These are phyloP conservation scores for Tetracentron sinense DNA, from an alignment of 164 flowering plant species.

Conservation along the genomic window DNA sequence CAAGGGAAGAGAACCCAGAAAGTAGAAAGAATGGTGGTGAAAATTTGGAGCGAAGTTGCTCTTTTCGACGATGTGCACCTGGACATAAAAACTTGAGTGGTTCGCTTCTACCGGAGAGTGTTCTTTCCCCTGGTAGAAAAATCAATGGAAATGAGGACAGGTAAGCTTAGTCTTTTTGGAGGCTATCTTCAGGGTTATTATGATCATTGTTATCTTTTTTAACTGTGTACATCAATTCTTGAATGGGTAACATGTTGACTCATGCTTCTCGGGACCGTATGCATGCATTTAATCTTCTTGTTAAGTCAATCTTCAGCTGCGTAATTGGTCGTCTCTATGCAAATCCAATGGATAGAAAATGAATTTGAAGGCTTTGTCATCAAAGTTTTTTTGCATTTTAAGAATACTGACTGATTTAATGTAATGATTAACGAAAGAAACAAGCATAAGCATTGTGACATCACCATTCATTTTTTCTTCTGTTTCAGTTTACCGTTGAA, in stretches of 20 bases:
- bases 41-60: constrained; percentile 35
- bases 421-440: background rate
- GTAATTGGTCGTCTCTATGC: background rate
- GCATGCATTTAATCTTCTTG: background rate
- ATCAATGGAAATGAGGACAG: constrained; percentile 50
- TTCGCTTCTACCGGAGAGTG: constrained; percentile 60
- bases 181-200: background rate
- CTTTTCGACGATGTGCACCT: constrained; percentile 34
- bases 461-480: background rate
- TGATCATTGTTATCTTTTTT: too few species aligned
- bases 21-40: constrained; percentile 37
- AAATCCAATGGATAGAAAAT: background rate
- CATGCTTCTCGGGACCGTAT: background rate
- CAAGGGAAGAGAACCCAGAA: constrained; percentile 30
- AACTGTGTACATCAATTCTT: background rate
- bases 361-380: background rate
- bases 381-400: background rate
- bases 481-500: too few species aligned
- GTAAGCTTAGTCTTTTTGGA: constrained; percentile 25
- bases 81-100: constrained; percentile 58
- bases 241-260: background rate
- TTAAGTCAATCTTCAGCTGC: background rate
- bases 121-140: constrained; percentile 43
- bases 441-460: too few species aligned
- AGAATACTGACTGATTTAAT: too few species aligned